Base-by-base conservation (phyloP, 305 asterid genomes). In the Caryopteris hybrid region DNA sequence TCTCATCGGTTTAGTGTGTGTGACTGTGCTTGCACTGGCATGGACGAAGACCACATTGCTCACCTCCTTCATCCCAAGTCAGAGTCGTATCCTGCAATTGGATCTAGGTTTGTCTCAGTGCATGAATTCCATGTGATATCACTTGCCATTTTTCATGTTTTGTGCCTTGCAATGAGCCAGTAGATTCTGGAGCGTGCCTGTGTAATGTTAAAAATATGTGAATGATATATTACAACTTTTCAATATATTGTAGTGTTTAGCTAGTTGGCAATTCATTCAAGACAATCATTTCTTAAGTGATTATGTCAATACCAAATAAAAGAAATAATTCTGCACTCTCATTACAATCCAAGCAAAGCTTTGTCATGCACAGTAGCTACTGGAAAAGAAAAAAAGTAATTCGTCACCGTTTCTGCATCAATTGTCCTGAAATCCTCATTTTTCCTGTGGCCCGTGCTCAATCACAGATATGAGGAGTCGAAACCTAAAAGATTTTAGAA, bases 1-100 rank as follows among this genome's bases (percentile, higher is more conserved):
- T 85, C 95, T 92, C 74, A 79, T 92, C 3, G 85, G 84, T 56
- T 78, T 86, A 34, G 87, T 86, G 17, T 90, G 96, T 56, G 76
- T 65, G 12, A 86, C 90, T 6, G 87, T 90, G 79, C 83, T 92
- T 66, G 71, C 71, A 71, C 83, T 86, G 81, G 82, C 93, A 61
- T 88, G 89, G 90, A 82, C 88, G 17, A 92, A 84, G 73, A 86
- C 93, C 64, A 50, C 93, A 1, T 59, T 86, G 65, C 89, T 91
- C 66, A 53, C 93, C n/a, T 73, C 95, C 69, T 74, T 86, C 52
- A 59, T 80, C 57, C 94, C 89, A 64, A 77, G 81, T 61, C 92
- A 75, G 77, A 80, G 59, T 52, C 55, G 64, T 64, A 29, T 70
- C 21, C 33, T 83, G 76, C 87, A 56, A 66, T 74, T 85, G 43